phyloP scores from a whole-genome alignment of 2,329 filamentous ascomycete genomes.

The Alternaria novae-zelandiae region DNA sequence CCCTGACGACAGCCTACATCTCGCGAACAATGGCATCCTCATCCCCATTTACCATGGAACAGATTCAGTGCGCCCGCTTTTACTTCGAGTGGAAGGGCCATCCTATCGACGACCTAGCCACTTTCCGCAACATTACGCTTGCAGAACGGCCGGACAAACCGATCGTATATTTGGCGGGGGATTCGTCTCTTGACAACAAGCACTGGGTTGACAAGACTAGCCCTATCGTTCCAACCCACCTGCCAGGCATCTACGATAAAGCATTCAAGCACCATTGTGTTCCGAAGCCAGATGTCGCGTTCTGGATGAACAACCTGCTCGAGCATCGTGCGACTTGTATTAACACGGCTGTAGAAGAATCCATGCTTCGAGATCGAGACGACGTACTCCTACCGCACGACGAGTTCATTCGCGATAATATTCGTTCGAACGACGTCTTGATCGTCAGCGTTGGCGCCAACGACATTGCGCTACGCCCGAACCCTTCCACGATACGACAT shows the following conservation, averaged over 20 bases:
- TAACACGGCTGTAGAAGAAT: constrained; percentile 45
- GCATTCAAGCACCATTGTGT: constrained; percentile 26
- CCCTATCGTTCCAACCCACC: constrained; percentile 8
- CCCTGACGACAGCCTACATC: neutral
- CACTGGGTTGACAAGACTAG: constrained; percentile 37
- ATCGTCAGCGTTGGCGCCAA: constrained; percentile 48
- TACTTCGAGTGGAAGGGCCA: constrained; percentile 47
- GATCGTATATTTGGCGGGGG: constrained; percentile 47
- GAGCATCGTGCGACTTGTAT: constrained; percentile 42
- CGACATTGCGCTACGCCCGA: constrained; percentile 44
- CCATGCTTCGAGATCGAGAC: constrained; percentile 42
- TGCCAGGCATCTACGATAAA: constrained; percentile 39
- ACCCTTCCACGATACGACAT: constrained; percentile 31
- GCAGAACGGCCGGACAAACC: constrained; percentile 34
- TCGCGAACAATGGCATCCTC: neutral
- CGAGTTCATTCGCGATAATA: constrained; percentile 43
- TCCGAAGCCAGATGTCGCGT: constrained; percentile 45
- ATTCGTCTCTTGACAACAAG: constrained; percentile 51
- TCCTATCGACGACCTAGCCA: constrained; percentile 36
- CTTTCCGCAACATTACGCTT: constrained; percentile 31
- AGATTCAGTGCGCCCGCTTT: constrained; percentile 36
- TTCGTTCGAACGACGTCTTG: constrained; percentile 38
- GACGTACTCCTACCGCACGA: constrained; percentile 39
- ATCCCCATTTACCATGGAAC: neutral
- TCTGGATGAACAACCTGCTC: constrained; percentile 46